A percentile compares a stretch with the other conserved stretches of the same genome.
Conservation (phyloP, 78 protist species). For the Speleostelium caveatum region DNA sequence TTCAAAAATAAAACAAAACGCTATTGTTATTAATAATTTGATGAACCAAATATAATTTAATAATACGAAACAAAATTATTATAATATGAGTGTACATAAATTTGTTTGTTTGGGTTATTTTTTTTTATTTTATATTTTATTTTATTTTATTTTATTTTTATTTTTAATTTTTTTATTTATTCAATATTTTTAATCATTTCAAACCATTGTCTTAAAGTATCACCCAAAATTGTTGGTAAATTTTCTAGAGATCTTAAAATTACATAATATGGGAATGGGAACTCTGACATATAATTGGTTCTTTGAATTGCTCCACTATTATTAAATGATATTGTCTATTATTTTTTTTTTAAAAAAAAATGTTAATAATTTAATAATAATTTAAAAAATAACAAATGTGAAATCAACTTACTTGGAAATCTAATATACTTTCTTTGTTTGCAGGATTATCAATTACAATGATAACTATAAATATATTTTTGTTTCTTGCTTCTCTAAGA, state of each 20-base stretch:
- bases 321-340: conserved; percentile 48
- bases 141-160: conserved; percentile 6
- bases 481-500: conserved; percentile 71
- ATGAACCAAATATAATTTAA: too few relatives aligned
- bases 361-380: not conserved
- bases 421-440: conserved; percentile 57
- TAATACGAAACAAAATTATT: too few relatives aligned
- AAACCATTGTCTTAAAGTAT: conserved; percentile 98
- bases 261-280: conserved; percentile 97
- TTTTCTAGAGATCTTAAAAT: conserved; percentile 90
- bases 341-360: not conserved
- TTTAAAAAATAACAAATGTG: not conserved
- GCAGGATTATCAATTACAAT: conserved; percentile 88
- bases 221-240: conserved; percentile 95
- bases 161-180: not conserved
- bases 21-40: too few relatives aligned
- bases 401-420: conserved; percentile 60
- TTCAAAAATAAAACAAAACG: too few relatives aligned
- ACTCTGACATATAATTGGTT: conserved; percentile 86
- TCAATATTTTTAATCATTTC: conserved; percentile 81
- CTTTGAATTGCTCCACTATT: conserved; percentile 70
- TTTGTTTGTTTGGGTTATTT: not conserved
- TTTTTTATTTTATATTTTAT: too few relatives aligned
- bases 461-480: conserved; percentile 84
- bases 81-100: too few relatives aligned